These are phyloP conservation scores for Phytomonas serpens DNA, from an alignment of 208 protist genomes.

Conservation along the genomic window DNA sequence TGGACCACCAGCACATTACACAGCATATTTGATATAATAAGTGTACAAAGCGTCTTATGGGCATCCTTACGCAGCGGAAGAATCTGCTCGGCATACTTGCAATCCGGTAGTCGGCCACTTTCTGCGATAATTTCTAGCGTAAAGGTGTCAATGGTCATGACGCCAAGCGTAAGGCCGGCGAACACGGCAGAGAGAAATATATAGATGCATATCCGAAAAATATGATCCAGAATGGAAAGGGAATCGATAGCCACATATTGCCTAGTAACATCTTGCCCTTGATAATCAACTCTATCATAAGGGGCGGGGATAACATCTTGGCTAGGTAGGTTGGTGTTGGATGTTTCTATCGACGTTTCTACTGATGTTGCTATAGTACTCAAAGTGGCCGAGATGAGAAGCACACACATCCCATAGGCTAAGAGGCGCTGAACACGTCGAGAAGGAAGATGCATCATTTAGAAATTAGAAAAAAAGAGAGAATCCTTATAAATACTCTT, in stretches of 20 bases:
- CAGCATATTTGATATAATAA: conserved; percentile 86
- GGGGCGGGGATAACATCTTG: no score
- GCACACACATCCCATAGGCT: not conserved
- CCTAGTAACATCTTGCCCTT: no score
- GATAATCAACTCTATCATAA: no score
- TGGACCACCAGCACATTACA: conserved; percentile 84
- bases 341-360: no score
- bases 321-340: no score
- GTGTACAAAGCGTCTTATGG: conserved; percentile 80
- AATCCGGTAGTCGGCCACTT: conserved; percentile 65
- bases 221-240: conserved; percentile 36
- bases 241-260: not conserved
- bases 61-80: conserved; percentile 68
- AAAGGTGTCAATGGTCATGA: conserved; percentile 83
- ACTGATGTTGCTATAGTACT: no score
- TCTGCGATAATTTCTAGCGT: conserved; percentile 85
- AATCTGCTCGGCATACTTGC: conserved; percentile 66
- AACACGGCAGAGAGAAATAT: conserved; percentile 81
- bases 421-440: not conserved
- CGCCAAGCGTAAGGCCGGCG: conserved; percentile 82
- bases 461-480: not conserved
- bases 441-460: not conserved
- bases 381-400: not conserved
- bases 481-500: no score
- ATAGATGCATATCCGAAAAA: conserved; percentile 36